These are phyloP conservation scores for Xanthoceras sorbifolium DNA, from an alignment of 345 rosid species.

Conservation along the genomic window DNA sequence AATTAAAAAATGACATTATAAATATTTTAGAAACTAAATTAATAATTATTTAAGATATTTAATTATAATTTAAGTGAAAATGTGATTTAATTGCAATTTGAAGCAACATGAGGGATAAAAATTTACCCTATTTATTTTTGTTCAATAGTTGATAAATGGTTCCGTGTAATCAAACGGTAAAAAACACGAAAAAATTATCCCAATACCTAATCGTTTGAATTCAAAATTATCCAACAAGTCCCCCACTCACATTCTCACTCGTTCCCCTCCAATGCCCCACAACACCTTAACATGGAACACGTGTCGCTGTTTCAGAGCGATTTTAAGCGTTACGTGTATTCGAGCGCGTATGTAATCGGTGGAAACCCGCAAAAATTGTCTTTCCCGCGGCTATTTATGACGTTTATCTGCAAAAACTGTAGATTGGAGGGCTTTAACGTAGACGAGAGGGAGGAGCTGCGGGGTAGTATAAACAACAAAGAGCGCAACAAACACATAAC, in stretches of 20 bases:
- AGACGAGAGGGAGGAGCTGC: neutral
- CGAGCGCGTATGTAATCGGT: neutral
- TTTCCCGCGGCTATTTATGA: conserved; percentile 64
- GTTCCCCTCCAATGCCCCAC: neutral
- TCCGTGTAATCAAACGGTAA: neutral
- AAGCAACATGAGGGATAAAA: no score
- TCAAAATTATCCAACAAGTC: neutral
- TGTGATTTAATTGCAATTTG: no score
- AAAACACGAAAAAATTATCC: neutral
- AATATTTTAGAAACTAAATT: no score
- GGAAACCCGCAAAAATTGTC: conserved; percentile 17
- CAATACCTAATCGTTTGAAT: conserved; percentile 29
- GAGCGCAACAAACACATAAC: neutral
- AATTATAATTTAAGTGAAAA: no score
- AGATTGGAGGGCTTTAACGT: conserved; percentile 25
- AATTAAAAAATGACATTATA: no score
- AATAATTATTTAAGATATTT: no score
- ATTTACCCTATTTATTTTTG: no score
- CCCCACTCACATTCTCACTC: conserved; percentile 17
- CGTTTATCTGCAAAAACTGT: conserved; percentile 13
- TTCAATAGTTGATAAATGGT: no score
- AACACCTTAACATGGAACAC: neutral
- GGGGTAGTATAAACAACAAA: neutral
- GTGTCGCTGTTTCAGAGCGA: neutral
- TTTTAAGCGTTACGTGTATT: rapidly evolving